Base-by-base conservation (phyloP, 139 green algal genomes). In the Volvox africanus region DNA sequence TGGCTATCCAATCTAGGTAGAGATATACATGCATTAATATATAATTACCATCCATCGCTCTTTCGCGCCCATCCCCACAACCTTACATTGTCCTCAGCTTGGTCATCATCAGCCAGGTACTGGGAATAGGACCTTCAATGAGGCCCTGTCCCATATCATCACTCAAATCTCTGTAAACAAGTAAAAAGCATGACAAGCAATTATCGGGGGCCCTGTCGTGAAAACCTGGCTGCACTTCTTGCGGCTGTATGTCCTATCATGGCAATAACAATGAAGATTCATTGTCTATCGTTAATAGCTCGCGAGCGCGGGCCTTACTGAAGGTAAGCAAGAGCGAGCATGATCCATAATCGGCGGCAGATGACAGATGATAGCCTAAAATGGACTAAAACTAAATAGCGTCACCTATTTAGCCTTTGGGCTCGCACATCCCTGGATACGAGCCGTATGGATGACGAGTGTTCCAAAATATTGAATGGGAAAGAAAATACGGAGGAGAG, bases 91-190 rank as follows among this genome's bases (percentile, higher is more conserved):
- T 68, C 30, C 44, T 33, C 37, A 89, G 36, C 37, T 82, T 82
- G 44, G 85, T 89, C 85, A 89, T 89, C 69, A 82, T 89, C 69
- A 89, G 85, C 85, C 85, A 89, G 44, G 85, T 89, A 30, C 61
- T 73, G 36, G 85, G 85, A 20, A 89, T 89, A 37, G 69, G 44
- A 18, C 85, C 85, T 26, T 71, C 69, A 18, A 89, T 82, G 65
- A 81, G 28, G 26, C 85, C 85, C 1, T 33, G 19, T 0, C 44
- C 85, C 69, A 33, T 82, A 44, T 89, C 85, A 22, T 89, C 85
- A 32, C 85, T 89, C 69, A 89, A 68, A 50, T 89, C 85, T 1
- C 85, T 89, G 85, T 61, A 61, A 79, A 5, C 1, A 32, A 30
- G 16, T 24, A 73, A 12, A n/a, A 35, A 2, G 71, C 71, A 32